Evolutionary conservation across 1,284 basidiomycete species (phyloP).

Genomic region (Apiotrichum mycotoxinovorans): DNA sequence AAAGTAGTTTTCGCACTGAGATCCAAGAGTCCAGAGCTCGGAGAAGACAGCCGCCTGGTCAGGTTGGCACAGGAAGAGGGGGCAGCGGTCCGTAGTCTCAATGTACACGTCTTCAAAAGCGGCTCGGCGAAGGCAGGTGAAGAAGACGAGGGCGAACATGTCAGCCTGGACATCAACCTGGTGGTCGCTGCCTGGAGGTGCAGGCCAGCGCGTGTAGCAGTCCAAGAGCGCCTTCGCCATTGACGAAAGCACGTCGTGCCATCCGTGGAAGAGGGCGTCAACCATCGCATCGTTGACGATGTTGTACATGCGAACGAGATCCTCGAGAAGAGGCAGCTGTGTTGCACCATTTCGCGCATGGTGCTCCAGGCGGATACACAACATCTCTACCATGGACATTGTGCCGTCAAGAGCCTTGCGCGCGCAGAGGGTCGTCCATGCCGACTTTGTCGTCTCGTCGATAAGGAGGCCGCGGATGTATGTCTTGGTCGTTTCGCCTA

Average conservation of each 20-base stretch:
- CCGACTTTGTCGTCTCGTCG: slow-evolving; percentile 2
- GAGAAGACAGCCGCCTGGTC: slow-evolving; percentile 16
- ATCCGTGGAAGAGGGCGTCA: slow-evolving; percentile 12
- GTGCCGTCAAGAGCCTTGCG: slow-evolving; percentile 8
- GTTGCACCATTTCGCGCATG: slow-evolving; percentile 3
- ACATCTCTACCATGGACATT: slow-evolving; percentile 3
- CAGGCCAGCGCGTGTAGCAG: slow-evolving; percentile 1
- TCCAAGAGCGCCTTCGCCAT: background rate
- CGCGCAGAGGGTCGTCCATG: slow-evolving; percentile 4
- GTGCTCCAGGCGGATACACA: slow-evolving; percentile 5
- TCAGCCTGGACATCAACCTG: slow-evolving; percentile 13
- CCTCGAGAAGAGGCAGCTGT: slow-evolving; percentile 1
- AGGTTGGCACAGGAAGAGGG: slow-evolving; percentile 9
- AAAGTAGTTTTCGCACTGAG: slow-evolving; percentile 18
- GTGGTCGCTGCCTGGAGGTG: background rate
- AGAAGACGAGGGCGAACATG: slow-evolving; percentile 15
- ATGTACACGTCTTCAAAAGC: slow-evolving; percentile 19
- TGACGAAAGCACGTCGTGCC: slow-evolving; percentile 1
- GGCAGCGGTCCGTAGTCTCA: slow-evolving; percentile 14
- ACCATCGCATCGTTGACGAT: slow-evolving; percentile 8
- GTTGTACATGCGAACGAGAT: slow-evolving; percentile 6
- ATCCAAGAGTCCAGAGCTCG: slow-evolving; percentile 17
- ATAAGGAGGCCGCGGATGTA: slow-evolving; percentile 1
- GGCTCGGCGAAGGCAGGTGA: slow-evolving; percentile 11
- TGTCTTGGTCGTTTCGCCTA: background rate